Base-by-base conservation (phyloP, 441 rosid species). In the Populus trichocarpa region DNA sequence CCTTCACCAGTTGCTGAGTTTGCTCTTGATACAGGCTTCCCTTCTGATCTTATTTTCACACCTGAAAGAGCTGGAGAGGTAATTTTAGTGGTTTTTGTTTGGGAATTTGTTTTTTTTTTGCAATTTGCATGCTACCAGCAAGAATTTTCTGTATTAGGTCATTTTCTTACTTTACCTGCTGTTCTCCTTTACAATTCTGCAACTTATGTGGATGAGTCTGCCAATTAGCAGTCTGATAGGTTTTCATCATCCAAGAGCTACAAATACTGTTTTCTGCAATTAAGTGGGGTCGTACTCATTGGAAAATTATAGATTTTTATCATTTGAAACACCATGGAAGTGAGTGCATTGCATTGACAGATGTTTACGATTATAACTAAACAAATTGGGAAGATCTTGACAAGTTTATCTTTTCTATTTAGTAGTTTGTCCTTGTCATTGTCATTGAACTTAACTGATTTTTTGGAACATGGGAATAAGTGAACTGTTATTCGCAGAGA, bases 11-110 rank as follows among this genome's bases (percentile, higher is more conserved):
- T 94, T 77, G 98, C 98, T 5, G 90, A 90, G 83, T 84, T 86
- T 79, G 98, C 98, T 71, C 87, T 92, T 14, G 92, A 93, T n/a
- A 90, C 88, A 82, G 96, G 97, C 79, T 92, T 96, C 81, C 81
- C 92, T 36, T 82, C 90, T 73, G 89, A 94, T 70, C 97, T 90
- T 53, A 94, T 96, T 83, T 86, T 96, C 83, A 87, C 97, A 11
- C 97, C 99, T 20, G 92, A 92, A 64, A 84, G 88, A 75, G 97
- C 97, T 40, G 94, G 97, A 80, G 98, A 96, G 91, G 99, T 94
- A 81, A 80, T 63, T 38, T 12, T 65, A 7, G 67, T 69, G 72
- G 25, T 36, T 42, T 73, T 12, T 25, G 46, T 71, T 76, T 53
- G 22, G 6, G 33, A 32, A 30, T 26, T 53, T 59, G 25, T n/a